phyloP scores from a whole-genome alignment of 805 yeast species.

The Candida tibetensis region DNA sequence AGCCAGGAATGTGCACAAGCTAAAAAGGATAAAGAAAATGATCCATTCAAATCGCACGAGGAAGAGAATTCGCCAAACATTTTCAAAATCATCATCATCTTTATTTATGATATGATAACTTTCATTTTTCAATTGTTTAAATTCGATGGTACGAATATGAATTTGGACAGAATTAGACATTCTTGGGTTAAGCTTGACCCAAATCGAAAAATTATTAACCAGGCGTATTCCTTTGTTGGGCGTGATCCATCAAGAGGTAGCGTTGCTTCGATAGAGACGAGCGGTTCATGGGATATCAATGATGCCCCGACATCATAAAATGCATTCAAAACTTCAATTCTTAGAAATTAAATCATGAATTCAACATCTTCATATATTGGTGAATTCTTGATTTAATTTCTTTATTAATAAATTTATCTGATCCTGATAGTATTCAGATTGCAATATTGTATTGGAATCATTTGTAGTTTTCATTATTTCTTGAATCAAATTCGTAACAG shows the following conservation, averaged over 20 bases:
- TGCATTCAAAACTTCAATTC: constrained; percentile 11
- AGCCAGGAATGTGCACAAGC: not conserved
- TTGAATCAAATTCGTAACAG: constrained; percentile 6
- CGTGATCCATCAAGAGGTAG: constrained; percentile 17
- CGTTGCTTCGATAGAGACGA: constrained; percentile 10
- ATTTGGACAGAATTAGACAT: constrained; percentile 39
- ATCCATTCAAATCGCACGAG: not conserved
- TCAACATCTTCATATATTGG: too few relatives aligned
- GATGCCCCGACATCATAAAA: constrained; percentile 3
- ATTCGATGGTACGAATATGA: constrained; percentile 42
- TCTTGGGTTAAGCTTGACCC: constrained; percentile 43
- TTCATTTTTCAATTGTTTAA: constrained; percentile 34
- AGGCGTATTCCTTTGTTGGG: constrained; percentile 32
- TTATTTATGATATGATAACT: constrained; percentile 31
- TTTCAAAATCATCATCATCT: constrained; percentile 25
- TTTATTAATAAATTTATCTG: constrained; percentile 14
- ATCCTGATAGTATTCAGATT: constrained; percentile 16
- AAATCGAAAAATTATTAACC: constrained; percentile 33
- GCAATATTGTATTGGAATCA: constrained; percentile 4
- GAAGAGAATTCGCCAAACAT: constrained; percentile 5
- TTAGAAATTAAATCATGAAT: constrained; percentile 14
- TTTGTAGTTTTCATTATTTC: not conserved
- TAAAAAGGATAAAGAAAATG: not conserved
- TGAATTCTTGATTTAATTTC: constrained; percentile 12
- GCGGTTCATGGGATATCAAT: not conserved